phyloP scores from a whole-genome alignment of 176 grass and related monocot genomes.

The Hordeum marinum region DNA sequence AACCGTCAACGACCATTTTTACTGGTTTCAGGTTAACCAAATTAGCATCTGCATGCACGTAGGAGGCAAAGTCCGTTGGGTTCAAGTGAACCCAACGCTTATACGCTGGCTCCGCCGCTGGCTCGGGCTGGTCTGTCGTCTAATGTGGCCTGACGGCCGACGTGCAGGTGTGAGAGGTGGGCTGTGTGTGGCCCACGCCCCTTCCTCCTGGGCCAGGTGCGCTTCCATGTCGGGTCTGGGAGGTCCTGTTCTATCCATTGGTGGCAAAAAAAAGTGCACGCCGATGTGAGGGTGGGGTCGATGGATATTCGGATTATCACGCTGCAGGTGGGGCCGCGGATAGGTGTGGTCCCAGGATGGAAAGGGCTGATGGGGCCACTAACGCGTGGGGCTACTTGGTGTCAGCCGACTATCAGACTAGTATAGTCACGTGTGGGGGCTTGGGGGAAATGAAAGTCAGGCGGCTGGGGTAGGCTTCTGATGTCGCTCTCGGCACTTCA shows the following conservation, averaged over 20 bases:
- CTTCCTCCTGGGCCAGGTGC: not conserved
- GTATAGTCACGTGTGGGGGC: not conserved
- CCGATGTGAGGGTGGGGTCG: not conserved
- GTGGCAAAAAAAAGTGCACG: not conserved
- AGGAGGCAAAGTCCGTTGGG: too few species aligned
- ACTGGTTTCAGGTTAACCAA: too few species aligned
- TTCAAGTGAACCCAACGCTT: too few species aligned
- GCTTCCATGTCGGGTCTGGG: not conserved
- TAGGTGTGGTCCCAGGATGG: not conserved
- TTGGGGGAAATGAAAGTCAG: not conserved
- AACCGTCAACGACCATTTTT: too few species aligned
- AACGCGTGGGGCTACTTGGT: not conserved
- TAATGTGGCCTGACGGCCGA: not conserved
- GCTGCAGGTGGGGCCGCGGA: not conserved
- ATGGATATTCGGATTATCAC: not conserved
- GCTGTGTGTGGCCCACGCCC: not conserved
- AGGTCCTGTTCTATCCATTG: too few species aligned
- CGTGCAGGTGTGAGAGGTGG: not conserved
- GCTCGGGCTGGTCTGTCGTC: too few species aligned
- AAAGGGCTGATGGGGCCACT: too few species aligned
- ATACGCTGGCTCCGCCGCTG: too few species aligned
- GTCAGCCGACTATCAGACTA: too few species aligned
- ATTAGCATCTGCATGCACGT: too few species aligned
- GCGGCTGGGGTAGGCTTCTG: not conserved
- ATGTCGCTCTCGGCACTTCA: not conserved